Evolutionary conservation across 805 yeast species (phyloP), one percentile per base, ranked within the genome.

Genomic region (Metschnikowia gelsemii): DNA sequence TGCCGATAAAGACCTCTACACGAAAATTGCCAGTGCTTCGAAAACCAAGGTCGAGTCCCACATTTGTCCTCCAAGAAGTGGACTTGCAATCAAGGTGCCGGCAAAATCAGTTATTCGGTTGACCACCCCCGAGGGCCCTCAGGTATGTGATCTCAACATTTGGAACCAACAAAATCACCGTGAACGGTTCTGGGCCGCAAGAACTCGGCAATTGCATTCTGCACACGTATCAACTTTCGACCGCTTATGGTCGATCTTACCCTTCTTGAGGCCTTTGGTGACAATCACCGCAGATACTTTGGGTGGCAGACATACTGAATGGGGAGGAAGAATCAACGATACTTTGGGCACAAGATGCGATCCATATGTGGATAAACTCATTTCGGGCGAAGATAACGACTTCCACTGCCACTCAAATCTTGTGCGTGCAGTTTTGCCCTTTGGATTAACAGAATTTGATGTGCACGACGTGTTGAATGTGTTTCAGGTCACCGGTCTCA

Each of bases 391-490:
- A 53, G 82, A 79, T 48, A 76, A 77, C 51, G 84, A 80, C 54
- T 75, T 71, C 63, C 86, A 81, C 54, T 81, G 86, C 58, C 86
- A 81, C 56, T 78, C 83, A 22, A 80, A 81, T 57, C 64, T 81
- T 48, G 73, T 75, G 20, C 65, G 86, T 34, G 79, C 85, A 0
- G 73, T 81, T 8, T 52, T 75, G 38, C 83, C 84, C 5, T 65
- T 66, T 47, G 86, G 85, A 2, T 72, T 81, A 54, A 76, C 79
- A 16, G 87, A 81, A 56, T 75, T 68, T 45, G 85, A 81, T 51
- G 82, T 81, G 26, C 87, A 81, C 54, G 86, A 81, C 51, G 86
- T 81, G 6, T 64, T 81, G 52, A 81, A 81, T 59, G 84, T 81
- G 25, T 81, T 81, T 63, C 87, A 80, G 58, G 78, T 80, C 45